Conservation (phyloP, 225 moss, liverwort and hornwort genomes). For the Lunularia cruciata region DNA sequence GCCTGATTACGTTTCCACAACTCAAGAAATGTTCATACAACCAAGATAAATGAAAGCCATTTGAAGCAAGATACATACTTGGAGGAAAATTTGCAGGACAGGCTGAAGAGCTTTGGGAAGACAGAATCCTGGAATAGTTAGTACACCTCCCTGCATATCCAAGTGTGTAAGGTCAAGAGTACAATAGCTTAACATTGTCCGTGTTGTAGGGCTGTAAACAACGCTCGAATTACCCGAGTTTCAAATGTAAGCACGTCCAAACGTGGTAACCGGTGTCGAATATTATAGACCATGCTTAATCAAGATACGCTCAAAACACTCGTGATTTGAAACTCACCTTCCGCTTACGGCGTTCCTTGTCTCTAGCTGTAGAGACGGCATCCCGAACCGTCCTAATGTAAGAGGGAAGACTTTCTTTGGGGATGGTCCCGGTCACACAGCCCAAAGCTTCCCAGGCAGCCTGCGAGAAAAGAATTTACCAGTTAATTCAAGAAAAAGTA, state of each 20-base stretch:
- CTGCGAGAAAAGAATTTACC: constrained; percentile 35
- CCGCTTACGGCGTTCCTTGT: constrained; percentile 96
- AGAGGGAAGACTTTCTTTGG: constrained; percentile 74
- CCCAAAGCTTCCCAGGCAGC: constrained; percentile 95
- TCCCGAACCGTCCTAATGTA: constrained; percentile 85
- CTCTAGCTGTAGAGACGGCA: constrained; percentile 92
- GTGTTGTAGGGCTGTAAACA: too few relatives aligned
- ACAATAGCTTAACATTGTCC: too few relatives aligned
- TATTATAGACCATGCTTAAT: too few relatives aligned
- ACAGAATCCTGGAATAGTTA: constrained; percentile 89
- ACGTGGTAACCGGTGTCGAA: too few relatives aligned
- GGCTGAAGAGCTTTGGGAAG: constrained; percentile 91
- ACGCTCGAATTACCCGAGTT: too few relatives aligned
- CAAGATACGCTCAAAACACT: too few relatives aligned
- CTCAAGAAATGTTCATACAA: too few relatives aligned
- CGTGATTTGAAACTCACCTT: constrained; percentile 49
- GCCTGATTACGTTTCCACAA: too few relatives aligned
- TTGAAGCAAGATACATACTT: constrained; percentile 58
- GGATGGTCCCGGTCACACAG: constrained; percentile 69
- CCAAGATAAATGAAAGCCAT: too few relatives aligned
- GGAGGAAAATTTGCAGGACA: constrained; percentile 77
- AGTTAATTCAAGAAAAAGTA: too few relatives aligned
- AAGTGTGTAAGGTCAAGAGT: constrained; percentile 2
- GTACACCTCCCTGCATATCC: constrained; percentile 60
- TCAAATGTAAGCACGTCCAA: not conserved